Conservation (phyloP, 106 monocot species). For the Allium sativum region DNA sequence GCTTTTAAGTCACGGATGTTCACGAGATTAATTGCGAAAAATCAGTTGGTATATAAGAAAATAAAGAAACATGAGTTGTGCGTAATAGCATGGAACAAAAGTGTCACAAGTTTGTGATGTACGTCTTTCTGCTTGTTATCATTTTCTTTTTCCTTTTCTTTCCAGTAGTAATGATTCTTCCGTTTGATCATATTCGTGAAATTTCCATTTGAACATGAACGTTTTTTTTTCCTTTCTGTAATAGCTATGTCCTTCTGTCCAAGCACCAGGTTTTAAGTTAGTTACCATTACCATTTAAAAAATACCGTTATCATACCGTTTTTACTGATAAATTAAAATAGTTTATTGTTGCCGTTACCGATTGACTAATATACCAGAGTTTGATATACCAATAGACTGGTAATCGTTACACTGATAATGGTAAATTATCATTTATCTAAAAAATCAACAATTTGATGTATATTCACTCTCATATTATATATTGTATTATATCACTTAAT, state of each 20-base stretch:
- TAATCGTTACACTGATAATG: too few species aligned
- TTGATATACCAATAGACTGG: too few species aligned
- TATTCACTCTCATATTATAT: too few species aligned
- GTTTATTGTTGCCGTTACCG: too few species aligned
- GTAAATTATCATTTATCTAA: too few species aligned
- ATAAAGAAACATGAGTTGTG: not conserved
- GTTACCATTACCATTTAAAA: too few species aligned
- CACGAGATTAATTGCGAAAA: conserved; percentile 3
- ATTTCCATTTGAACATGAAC: not conserved
- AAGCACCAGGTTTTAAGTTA: not conserved
- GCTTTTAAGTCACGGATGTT: not conserved
- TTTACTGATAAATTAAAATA: too few species aligned
- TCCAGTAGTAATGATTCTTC: not conserved
- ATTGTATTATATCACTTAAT: too few species aligned
- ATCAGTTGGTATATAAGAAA: not conserved
- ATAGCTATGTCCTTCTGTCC: not conserved
- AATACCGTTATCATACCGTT: too few species aligned
- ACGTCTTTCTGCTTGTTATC: not conserved
- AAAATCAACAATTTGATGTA: too few species aligned
- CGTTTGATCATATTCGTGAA: not conserved
- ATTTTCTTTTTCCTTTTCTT: not conserved
- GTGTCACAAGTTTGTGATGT: not conserved
- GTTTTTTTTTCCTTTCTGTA: too few species aligned
- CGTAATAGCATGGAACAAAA: not conserved
- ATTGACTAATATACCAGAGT: too few species aligned